A percentile compares a stretch with the other conserved stretches of the same genome.
Evolutionary conservation across 495 filamentous ascomycete genomes (phyloP).

Genomic region (Neurospora sp.): DNA sequence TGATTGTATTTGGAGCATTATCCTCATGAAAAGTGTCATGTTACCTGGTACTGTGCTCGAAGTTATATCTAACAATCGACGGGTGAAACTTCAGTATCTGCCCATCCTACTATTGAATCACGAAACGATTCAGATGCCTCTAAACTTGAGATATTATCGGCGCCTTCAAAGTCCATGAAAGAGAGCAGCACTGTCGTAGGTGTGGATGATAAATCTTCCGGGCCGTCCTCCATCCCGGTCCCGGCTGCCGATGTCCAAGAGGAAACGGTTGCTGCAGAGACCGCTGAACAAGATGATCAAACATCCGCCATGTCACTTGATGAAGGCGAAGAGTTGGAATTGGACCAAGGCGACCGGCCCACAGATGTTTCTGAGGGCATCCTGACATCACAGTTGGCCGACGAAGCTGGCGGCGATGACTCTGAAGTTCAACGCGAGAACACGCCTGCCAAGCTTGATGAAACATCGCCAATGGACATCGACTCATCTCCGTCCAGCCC

Average conservation of each 20-base stretch:
- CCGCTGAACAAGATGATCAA: not conserved
- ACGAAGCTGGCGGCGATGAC: not conserved
- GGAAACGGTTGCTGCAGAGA: not conserved
- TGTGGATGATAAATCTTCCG: not conserved
- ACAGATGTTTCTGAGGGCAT: not conserved
- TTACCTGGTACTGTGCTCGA: not conserved
- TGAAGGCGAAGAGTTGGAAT: not conserved
- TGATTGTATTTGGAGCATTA: not conserved
- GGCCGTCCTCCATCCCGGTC: not conserved
- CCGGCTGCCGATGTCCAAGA: not conserved
- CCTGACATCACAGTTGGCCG: not conserved
- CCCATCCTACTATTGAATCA: not conserved
- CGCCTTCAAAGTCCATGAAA: not conserved
- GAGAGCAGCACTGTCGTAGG: not conserved
- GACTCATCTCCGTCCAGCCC: constrained; percentile 17
- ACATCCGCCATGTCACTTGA: not conserved
- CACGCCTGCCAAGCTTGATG: constrained; percentile 2
- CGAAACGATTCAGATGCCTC: not conserved
- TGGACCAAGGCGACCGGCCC: not conserved
- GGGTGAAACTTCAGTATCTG: not conserved
- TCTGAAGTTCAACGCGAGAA: not conserved
- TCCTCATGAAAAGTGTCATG: not conserved
- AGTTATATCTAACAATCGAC: not conserved
- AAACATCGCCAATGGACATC: constrained; percentile 18
- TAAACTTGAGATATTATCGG: not conserved